Evolutionary conservation across 1,284 basidiomycete genomes (phyloP).

Genomic region (Schizopora paradoxa): DNA sequence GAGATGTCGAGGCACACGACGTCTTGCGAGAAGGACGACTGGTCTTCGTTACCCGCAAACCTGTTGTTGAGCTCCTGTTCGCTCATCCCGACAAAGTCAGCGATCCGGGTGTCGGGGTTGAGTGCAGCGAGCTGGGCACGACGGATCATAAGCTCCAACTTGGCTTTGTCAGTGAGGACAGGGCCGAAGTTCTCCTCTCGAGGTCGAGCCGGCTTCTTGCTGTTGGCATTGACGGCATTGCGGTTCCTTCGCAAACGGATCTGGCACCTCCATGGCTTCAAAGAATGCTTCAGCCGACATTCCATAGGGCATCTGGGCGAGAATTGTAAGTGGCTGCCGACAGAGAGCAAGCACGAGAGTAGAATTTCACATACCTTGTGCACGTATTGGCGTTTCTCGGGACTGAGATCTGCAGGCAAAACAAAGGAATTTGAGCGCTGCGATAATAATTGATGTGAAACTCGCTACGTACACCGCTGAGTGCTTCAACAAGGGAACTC

Average conservation of each 20-base stretch:
- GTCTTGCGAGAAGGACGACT: slow-evolving; percentile 36
- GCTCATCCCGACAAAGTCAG: slow-evolving; percentile 25
- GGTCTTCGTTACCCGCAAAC: slow-evolving; percentile 4
- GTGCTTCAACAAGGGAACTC: slow-evolving; percentile 35
- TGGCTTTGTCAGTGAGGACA: slow-evolving; percentile 29
- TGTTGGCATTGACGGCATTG: slow-evolving; percentile 25
- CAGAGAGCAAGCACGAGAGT: slow-evolving; percentile 35
- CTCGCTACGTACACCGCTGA: slow-evolving; percentile 31
- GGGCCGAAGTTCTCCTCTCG: slow-evolving; percentile 33
- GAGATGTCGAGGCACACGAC: slow-evolving; percentile 39
- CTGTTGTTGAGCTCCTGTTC: slow-evolving; percentile 17
- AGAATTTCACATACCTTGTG: no score
- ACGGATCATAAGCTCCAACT: slow-evolving; percentile 36
- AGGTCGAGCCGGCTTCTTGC: slow-evolving; percentile 24
- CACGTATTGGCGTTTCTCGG: no score
- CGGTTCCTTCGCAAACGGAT: slow-evolving; percentile 33
- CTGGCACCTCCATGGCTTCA: slow-evolving; percentile 31
- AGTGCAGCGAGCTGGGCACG: slow-evolving; percentile 41
- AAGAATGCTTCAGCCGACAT: slow-evolving; percentile 30
- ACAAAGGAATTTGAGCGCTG: slow-evolving; percentile 23
- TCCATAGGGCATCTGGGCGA: slow-evolving; percentile 35
- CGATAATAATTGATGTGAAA: slow-evolving; percentile 1
- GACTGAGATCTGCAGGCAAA: slow-evolving; percentile 28
- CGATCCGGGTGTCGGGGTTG: slow-evolving; percentile 27
- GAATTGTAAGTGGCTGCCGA: neutral